phyloP scores from a whole-genome alignment of 2,329 filamentous ascomycete genomes.

The Colletotrichum melonis region DNA sequence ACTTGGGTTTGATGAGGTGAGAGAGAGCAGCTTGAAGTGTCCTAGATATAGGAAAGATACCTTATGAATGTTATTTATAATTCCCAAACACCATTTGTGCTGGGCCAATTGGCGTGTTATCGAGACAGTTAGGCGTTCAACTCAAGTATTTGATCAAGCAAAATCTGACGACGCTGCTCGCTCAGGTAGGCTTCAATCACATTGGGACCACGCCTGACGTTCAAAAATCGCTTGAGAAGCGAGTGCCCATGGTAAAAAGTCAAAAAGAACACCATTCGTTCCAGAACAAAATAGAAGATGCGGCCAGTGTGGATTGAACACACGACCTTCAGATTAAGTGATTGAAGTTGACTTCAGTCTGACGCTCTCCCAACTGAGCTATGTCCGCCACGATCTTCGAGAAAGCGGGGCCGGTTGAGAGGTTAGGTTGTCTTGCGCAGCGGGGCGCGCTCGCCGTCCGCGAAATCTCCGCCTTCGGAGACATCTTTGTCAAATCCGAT shows the following conservation, averaged over 20 bases:
- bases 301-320: constrained; percentile 35
- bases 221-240: background rate
- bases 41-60: background rate
- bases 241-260: background rate
- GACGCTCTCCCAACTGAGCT: constrained; percentile 37
- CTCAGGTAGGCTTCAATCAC: no score
- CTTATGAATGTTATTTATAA: background rate
- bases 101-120: background rate
- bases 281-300: background rate
- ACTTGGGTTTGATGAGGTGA: background rate
- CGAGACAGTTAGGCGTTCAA: background rate
- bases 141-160: background rate
- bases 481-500: no score
- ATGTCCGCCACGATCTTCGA: constrained; percentile 27
- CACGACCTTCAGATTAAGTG: constrained; percentile 34
- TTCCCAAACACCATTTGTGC: background rate
- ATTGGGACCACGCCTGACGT: no score
- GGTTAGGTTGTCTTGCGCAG: accelerated
- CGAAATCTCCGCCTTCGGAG: no score
- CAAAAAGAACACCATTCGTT: background rate
- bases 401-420: accelerated
- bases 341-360: constrained; percentile 36
- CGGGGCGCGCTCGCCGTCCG: no score
- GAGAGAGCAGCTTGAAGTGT: background rate
- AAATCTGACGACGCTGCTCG: no score